These are phyloP conservation scores for Cerrena zonata DNA, from an alignment of 1,284 basidiomycete species.

Conservation along the genomic window DNA sequence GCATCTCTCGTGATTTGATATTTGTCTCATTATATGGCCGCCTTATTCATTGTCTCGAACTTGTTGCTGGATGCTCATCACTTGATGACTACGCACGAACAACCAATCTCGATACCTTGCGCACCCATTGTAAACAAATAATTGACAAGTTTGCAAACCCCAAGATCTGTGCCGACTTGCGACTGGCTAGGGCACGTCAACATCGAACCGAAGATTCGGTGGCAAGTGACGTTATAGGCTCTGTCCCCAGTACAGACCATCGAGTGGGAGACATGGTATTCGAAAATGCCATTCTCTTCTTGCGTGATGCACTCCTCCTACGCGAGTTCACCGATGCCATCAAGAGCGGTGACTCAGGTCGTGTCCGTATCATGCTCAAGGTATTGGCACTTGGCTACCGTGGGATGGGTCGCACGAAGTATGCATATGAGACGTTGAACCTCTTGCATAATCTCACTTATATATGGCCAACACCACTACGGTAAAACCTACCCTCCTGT, in stretches of 20 bases:
- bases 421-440: slow-evolving; percentile 32
- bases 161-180: slow-evolving; percentile 18
- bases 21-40: slow-evolving; percentile 6
- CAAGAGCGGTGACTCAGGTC: slow-evolving; percentile 31
- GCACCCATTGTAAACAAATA: neutral
- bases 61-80: neutral
- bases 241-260: neutral
- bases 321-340: slow-evolving; percentile 32
- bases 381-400: slow-evolving; percentile 27
- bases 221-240: neutral
- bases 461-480: slow-evolving; percentile 27
- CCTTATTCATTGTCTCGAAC: slow-evolving; percentile 1
- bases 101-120: slow-evolving; percentile 2
- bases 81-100: neutral
- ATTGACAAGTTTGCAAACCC: slow-evolving; percentile 10
- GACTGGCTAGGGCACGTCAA: neutral
- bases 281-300: slow-evolving; percentile 32
- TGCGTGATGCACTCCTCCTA: slow-evolving; percentile 31
- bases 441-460: slow-evolving; percentile 29
- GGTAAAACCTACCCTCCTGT: slow-evolving; percentile 13
- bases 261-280: slow-evolving; percentile 27
- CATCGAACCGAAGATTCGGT: neutral
- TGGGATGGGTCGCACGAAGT: slow-evolving; percentile 29
- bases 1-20: slow-evolving; percentile 2
- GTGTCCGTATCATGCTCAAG: slow-evolving; percentile 28